A percentile compares a stretch with the other conserved stretches of the same genome.
phyloP scores from a whole-genome alignment of 1,284 basidiomycete genomes.

The Cutaneotrichosporon mucoides region DNA sequence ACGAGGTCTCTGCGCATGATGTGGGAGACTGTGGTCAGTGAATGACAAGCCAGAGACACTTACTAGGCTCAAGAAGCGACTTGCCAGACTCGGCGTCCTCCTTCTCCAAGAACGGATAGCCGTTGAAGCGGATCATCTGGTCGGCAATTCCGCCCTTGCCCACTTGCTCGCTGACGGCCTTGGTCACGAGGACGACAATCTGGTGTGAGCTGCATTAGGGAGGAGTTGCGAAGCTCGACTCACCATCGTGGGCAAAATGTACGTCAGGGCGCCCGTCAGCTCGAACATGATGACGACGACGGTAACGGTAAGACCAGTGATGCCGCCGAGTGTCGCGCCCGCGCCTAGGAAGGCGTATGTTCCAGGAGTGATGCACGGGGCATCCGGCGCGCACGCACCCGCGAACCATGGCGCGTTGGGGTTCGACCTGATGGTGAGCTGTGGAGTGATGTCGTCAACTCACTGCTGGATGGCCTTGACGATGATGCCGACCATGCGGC shows the following conservation, averaged over 20 bases:
- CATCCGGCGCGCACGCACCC: slow-evolving; percentile 74
- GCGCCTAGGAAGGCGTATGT: slow-evolving; percentile 95
- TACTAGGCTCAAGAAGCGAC: slow-evolving; percentile 82
- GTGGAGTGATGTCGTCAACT: slow-evolving; percentile 25
- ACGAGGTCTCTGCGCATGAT: slow-evolving; percentile 82
- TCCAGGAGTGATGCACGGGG: slow-evolving; percentile 96
- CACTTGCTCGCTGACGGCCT: slow-evolving; percentile 93
- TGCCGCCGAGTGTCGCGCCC: slow-evolving; percentile 87
- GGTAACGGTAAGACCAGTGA: slow-evolving; percentile 69
- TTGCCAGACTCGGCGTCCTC: slow-evolving; percentile 86
- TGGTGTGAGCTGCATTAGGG: slow-evolving; percentile 97
- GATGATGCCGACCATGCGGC: slow-evolving; percentile 90
- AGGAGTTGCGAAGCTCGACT: slow-evolving; percentile 22
- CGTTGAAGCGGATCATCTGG: slow-evolving; percentile 95
- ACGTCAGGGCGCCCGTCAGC: slow-evolving; percentile 88
- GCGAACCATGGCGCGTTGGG: slow-evolving; percentile 81
- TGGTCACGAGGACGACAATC: slow-evolving; percentile 95
- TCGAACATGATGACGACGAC: slow-evolving; percentile 97
- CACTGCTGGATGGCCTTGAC: slow-evolving; percentile 87
- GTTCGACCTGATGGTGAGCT: slow-evolving; percentile 59
- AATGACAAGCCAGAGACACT: slow-evolving; percentile 13
- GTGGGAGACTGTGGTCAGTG: slow-evolving; percentile 61
- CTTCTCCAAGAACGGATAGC: slow-evolving; percentile 86
- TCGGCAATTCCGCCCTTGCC: slow-evolving; percentile 93
- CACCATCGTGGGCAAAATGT: slow-evolving; percentile 97